These are phyloP conservation scores for Tulasnella sp. DNA, from an alignment of 768 basidiomycete genomes.

Conservation along the genomic window DNA sequence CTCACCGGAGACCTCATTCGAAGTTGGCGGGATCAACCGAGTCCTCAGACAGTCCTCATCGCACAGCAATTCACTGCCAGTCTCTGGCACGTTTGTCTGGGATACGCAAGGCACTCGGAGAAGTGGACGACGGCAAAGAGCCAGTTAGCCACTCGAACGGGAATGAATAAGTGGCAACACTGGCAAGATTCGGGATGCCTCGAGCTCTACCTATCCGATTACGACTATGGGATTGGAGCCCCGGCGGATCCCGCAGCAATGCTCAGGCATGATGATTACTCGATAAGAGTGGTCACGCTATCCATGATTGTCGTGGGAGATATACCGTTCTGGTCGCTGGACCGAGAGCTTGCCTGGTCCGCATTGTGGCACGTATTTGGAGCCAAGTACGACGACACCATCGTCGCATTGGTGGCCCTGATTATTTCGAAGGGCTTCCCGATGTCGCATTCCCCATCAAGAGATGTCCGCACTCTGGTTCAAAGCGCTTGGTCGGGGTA, in stretches of 20 bases:
- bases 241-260: neutral
- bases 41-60: neutral
- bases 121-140: neutral
- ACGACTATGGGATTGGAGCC: neutral
- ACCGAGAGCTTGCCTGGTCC: neutral
- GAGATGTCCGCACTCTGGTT: neutral
- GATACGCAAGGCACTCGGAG: neutral
- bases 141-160: neutral
- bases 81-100: neutral
- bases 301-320: neutral
- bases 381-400: neutral
- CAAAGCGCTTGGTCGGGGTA: neutral
- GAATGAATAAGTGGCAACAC: neutral
- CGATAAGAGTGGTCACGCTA: neutral
- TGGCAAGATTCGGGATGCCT: neutral
- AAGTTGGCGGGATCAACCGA: neutral
- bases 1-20: neutral
- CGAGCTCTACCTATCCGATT: neutral
- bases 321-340: neutral
- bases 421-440: neutral
- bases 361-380: neutral
- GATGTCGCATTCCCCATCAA: neutral
- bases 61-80: neutral
- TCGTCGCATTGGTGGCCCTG: neutral
- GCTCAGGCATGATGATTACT: neutral